Evolutionary conservation across 352 stramenopile genomes (phyloP), one percentile per base, ranked within the genome.

Genomic region (Globisporangium irregulare): DNA sequence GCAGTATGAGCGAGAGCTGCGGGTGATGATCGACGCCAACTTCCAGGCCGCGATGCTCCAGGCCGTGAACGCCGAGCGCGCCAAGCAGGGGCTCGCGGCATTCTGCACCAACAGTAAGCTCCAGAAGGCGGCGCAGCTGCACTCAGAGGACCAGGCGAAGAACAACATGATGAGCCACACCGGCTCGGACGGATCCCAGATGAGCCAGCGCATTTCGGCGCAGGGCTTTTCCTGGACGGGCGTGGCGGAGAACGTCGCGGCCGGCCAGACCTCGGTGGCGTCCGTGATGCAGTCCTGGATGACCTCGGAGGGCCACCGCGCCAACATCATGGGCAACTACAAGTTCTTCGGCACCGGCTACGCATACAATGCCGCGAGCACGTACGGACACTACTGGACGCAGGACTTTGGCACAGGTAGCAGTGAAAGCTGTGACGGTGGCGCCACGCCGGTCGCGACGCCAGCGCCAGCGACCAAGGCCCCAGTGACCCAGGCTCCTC

Each of bases 381-480:
- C 46, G 43, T 83, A 84, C 68, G 51, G 69, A 8, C 72, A 81
- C 66, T 91, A 77, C 67, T 90, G 83, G 80, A 89, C 78, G 32
- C 81, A 91, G 61, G 68, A 88, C 65, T 91, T 90, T 56, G 79
- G 70, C 58, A 61, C 53, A 2, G 66, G 77, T 51, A 66, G 18
- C 38, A 75, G 25, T 29, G 79, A 89, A 48, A 54, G 48, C 2
- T 67, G 59, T 27, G 68, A 66, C 3, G 29, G 20, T 20, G 66
- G 51, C 0, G 50, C 50, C 10, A 8, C 62, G 41, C 41, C 41
- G 15, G 41, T 15, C 3, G 9, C 38, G 38, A 46, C 15, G 25
- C 38, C 59, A 64, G 59, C 38, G 38, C 59, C 12, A 18, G 36
- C 9, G 59, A 46, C 38, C 38, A 46, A 46, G 12, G 38, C 38